Base-by-base conservation (phyloP, 1,284 basidiomycete genomes). In the Fomitopsis betulina region DNA sequence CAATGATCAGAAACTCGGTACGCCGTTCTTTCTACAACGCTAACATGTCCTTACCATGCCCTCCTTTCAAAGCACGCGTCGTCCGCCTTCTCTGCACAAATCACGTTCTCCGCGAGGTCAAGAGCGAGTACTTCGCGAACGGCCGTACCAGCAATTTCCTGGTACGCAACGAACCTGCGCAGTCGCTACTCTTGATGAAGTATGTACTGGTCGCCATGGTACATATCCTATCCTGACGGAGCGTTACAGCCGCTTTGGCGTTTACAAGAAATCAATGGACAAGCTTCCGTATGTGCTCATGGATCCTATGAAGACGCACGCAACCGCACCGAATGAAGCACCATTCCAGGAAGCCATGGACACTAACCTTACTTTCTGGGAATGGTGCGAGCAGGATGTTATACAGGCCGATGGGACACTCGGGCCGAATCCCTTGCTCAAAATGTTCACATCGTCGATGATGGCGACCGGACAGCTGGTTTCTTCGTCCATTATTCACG, bases 321-420 rank as follows among this genome's bases (percentile, higher is more conserved):
- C 55, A 19, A 57, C 37, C 5, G 25, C 55, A 6, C 33, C 33
- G 5, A 38, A 37, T 19, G 40, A 38, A 9, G 13, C 38, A 21
- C 53, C 63, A 5, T 64, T 56, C 47, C 55, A 57, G 21, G 58
- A 58, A 38, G 58, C 53, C 7, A 15, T 55, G 13, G 50, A 52
- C 15, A 55, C 56, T 9, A 43, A 55, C 23, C 35, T 32, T 15
- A 54, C 52, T 2, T 40, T 55, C 15, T 63, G 58, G 56, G 60
- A 61, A 21, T 63, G 58, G 54, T 43, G 61, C 12, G 62, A 62
- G 49, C 56, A 63, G 32, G 25, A 49, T 7, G 55, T 55, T 5
- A 21, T 25, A 21, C 56, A 54, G n/a, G 45, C 56, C 19, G 60
- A 63, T 47, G 62, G 62, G 13, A 54, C 45, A 2, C 2, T 58